Base-by-base conservation (phyloP, 1,284 basidiomycete species). In the Ceratobasidium sp. region DNA sequence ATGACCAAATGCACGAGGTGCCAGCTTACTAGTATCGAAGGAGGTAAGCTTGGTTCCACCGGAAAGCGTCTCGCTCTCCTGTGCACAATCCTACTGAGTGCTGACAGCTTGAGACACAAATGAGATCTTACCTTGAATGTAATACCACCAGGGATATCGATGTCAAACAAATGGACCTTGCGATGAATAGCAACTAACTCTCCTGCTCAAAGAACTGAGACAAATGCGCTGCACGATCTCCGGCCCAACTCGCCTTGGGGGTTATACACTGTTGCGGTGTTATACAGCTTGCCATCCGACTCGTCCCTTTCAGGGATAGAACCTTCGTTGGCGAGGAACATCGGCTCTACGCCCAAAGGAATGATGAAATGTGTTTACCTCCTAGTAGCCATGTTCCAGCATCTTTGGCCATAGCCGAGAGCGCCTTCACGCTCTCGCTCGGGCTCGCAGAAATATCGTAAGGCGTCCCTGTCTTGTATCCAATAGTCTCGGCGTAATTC, bases 151-250 rank as follows among this genome's bases (percentile, higher is more conserved):
- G 95, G 95, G 68, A 98, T 96, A 77, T 99, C 93, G 72, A 99
- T 98, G 78, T 99, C 96, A 77, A 99, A 99, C 8, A 99, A 82
- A 77, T 99, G 97, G 1, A 99, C 86, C 79, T 99, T 98, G 65
- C 96, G 88, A 78, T 98, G 94, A 40, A 87, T 87, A 0, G 92
- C 91, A 31, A 99, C 87, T 45, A 98, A 84, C 58, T 91, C 87
- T 13, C 93, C 93, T 93, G 72, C n/a, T 25, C 31, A 10, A 27
- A 6, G 29, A 35, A 20, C 13, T 55, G 15, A 43, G 17, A 27
- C 12, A 15, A 27, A 50, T 50, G 29, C 29, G 47, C 47, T 50
- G 22, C 15, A 3, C 3, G 43, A 54, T 3, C 4, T 22, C 22
- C 20, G 34, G 0, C 15, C 49, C 13, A 50, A 49, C 69, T 2